Evolutionary conservation across 2,329 filamentous ascomycete species (phyloP), one percentile per base, ranked within the genome.

Genomic region (Phaeosphaeria sp.): DNA sequence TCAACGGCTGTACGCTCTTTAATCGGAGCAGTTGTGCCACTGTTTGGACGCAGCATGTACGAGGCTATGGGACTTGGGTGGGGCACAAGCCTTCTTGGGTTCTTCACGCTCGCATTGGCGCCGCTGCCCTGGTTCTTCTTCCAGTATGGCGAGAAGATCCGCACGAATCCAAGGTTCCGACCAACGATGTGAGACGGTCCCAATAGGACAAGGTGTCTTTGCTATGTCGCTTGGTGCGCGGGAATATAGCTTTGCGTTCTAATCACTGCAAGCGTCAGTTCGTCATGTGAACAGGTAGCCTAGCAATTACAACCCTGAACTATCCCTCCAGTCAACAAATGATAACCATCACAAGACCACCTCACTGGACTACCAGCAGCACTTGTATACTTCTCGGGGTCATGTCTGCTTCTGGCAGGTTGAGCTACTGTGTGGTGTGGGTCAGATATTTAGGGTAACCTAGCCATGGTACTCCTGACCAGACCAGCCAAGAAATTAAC

Each of bases 41-140:
- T 89, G n/a, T 83, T 82, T 4, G 85, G 83, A 0, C 77, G 82
- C 6, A 65, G 73, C 25, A 86, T 90, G 85, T 90, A 89, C 63
- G 70, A 79, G 5, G 76, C 69, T 0, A 69, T 89, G 1, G 86
- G 86, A 0, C 65, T 86, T 2, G 86, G 87, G 0, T 87, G 86
- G 72, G 87, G 86, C 0, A 86, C 84, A 54, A 81, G 78, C 33
- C 55, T 86, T 48, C 67, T 86, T 2, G 84, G 75, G 0, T 85
- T 86, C 52, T 77, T 85, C 51, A 77, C 80, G 4, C 48, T 83
- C 5, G 78, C 72, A 0, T 63, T 82, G 54, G 72, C 72, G 20
- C 79, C 80, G 0, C 64, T 82, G 13, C 79, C 80, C 3, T 75
- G 75, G 42, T 18, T 79, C 0, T 79, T 82, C 57, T 78, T 74